These are phyloP conservation scores for Spinacia oleracea DNA, from an alignment of 179 eudicot species.

Conservation along the genomic window DNA sequence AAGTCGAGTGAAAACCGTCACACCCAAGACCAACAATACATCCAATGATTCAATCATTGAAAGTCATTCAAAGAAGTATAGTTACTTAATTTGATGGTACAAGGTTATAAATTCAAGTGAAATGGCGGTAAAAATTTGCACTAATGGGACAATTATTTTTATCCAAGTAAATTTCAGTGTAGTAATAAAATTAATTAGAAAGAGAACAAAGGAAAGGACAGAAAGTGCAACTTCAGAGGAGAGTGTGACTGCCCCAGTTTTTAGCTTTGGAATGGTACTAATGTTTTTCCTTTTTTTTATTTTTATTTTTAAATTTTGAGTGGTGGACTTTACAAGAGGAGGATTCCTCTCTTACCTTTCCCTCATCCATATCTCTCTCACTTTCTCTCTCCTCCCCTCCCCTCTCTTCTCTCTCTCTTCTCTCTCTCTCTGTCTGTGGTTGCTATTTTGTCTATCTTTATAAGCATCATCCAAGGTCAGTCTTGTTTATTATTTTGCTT, in stretches of 20 bases:
- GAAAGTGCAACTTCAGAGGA: conserved; percentile 47
- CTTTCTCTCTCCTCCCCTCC: conserved; percentile 13
- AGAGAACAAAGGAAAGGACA: conserved; percentile 28
- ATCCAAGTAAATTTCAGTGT: not conserved
- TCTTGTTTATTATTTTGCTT: conserved; percentile 11
- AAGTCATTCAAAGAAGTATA: too few species aligned
- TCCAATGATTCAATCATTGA: too few species aligned
- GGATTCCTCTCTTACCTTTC: conserved; percentile 38
- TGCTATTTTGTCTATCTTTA: conserved; percentile 39
- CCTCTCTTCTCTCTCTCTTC: conserved; percentile 12
- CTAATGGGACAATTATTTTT: not conserved
- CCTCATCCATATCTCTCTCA: conserved; percentile 37
- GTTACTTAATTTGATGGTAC: too few species aligned
- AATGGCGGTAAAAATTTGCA: not conserved
- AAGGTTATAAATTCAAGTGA: too few species aligned
- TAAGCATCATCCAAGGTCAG: conserved; percentile 35
- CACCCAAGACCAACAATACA: too few species aligned
- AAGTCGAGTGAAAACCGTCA: too few species aligned
- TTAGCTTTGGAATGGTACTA: not conserved
- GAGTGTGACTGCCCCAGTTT: conserved; percentile 10
- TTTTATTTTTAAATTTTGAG: not conserved
- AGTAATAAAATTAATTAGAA: conserved; percentile 4
- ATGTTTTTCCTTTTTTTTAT: not conserved
- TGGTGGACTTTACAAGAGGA: conserved; percentile 34
- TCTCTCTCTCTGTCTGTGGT: conserved; percentile 34